Evolutionary conservation across 2,329 filamentous ascomycete genomes (phyloP).

Genomic region (Lasiodiplodia citricola): DNA sequence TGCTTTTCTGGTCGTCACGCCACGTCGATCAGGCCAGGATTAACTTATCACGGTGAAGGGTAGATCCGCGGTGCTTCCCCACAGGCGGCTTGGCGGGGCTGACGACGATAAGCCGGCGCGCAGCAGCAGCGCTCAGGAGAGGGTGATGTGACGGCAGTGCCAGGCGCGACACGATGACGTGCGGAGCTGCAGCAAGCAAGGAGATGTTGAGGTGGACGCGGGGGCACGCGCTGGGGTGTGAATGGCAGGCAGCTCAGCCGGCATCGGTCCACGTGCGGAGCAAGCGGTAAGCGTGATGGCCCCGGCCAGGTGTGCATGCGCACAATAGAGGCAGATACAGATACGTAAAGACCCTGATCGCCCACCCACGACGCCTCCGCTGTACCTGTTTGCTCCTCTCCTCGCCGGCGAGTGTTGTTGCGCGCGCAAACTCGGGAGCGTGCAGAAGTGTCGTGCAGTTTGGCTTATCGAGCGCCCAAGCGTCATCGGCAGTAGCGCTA

Average conservation of each 20-base stretch:
- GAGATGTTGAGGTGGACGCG: background rate
- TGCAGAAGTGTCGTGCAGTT: background rate
- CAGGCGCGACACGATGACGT: constrained; percentile 8
- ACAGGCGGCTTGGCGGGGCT: background rate
- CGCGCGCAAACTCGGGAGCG: background rate
- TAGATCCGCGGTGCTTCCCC: constrained; percentile 22
- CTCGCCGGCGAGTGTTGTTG: background rate
- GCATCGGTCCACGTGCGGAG: constrained; percentile 17
- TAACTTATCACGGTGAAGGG: constrained; percentile 22
- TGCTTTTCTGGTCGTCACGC: constrained; percentile 17
- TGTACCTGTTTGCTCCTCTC: background rate
- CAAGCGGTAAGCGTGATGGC: constrained; percentile 21
- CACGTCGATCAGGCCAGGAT: constrained; percentile 3
- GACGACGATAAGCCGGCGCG: background rate
- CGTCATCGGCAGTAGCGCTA: constrained; percentile 18
- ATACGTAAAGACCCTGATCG: constrained; percentile 21
- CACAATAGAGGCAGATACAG: background rate
- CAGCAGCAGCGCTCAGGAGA: constrained; percentile 10
- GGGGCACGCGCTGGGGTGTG: background rate
- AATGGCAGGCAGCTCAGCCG: constrained; percentile 12
- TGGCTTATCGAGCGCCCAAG: constrained; percentile 23
- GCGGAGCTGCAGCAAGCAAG: constrained; percentile 1
- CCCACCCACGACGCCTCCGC: background rate
- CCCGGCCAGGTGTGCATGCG: background rate
- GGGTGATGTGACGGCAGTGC: constrained; percentile 18